Evolutionary conservation across 495 filamentous ascomycete genomes (phyloP).

Genomic region (Hypoxylon subgilvum): DNA sequence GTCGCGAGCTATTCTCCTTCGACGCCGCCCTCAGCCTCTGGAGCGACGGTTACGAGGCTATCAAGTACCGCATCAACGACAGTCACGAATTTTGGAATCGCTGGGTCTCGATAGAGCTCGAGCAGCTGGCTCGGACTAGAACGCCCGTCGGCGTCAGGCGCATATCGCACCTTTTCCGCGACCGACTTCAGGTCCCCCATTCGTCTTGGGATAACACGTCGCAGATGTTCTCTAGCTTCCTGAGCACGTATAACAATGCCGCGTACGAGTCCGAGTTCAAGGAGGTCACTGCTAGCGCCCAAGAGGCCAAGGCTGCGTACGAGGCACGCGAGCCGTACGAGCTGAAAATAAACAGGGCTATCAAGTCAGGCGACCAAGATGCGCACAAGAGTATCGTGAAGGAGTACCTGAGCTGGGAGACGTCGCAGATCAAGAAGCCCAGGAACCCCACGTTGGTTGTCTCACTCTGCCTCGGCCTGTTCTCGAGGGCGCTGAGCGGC

Average conservation of each 20-base stretch:
- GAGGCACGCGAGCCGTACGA: constrained; percentile 74
- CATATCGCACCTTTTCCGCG: constrained; percentile 71
- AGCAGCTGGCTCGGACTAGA: constrained; percentile 60
- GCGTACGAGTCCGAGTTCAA: constrained; percentile 84
- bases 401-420: constrained; percentile 87
- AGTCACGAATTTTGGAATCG: constrained; percentile 90
- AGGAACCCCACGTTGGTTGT: constrained; percentile 54
- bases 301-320: constrained; percentile 73
- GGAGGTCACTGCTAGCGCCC: constrained; percentile 66
- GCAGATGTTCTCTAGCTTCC: constrained; percentile 78
- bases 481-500: constrained; percentile 72
- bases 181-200: constrained; percentile 80
- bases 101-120: constrained; percentile 67
- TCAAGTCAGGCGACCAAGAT: constrained; percentile 61
- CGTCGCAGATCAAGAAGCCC: constrained; percentile 61
- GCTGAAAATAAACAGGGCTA: constrained; percentile 65
- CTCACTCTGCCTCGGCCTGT: constrained; percentile 73
- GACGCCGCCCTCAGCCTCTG: constrained; percentile 78
- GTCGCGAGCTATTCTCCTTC: constrained; percentile 79
- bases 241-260: constrained; percentile 74
- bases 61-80: constrained; percentile 80
- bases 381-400: constrained; percentile 64
- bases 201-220: constrained; percentile 84
- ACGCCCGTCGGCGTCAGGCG: constrained; percentile 65
- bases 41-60: constrained; percentile 76